Evolutionary conservation across 805 yeast genomes (phyloP).

Genomic region (Saturnispora mendoncae): DNA sequence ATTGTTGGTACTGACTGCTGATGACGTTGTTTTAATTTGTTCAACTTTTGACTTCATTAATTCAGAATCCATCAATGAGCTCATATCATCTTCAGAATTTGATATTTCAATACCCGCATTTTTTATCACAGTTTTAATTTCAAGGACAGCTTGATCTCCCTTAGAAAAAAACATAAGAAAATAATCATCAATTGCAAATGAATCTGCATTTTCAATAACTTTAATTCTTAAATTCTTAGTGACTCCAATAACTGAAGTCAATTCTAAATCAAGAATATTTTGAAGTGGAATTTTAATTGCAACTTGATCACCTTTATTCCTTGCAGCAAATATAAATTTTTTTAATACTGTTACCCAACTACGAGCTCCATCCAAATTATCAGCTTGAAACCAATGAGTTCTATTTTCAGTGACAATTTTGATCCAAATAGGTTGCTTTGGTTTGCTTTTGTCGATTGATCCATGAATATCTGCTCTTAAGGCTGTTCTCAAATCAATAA

Average conservation of each 20-base stretch:
- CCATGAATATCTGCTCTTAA: slow-evolving; percentile 44
- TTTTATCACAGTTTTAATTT: slow-evolving; percentile 34
- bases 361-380: slow-evolving; percentile 61
- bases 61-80: slow-evolving; percentile 18
- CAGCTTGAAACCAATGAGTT: slow-evolving; percentile 62
- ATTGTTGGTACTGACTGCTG: slow-evolving; percentile 21
- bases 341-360: slow-evolving; percentile 72
- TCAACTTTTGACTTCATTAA: slow-evolving; percentile 22
- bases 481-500: slow-evolving; percentile 64
- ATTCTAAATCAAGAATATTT: slow-evolving; percentile 54
- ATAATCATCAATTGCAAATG: slow-evolving; percentile 57
- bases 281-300: slow-evolving; percentile 67
- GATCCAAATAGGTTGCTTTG: slow-evolving; percentile 38
- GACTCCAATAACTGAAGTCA: slow-evolving; percentile 44
- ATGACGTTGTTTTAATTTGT: slow-evolving; percentile 19
- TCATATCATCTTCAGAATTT: slow-evolving; percentile 12
- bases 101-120: slow-evolving; percentile 25
- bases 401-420: slow-evolving; percentile 48
- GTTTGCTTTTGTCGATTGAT: slow-evolving; percentile 15
- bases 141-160: slow-evolving; percentile 36
- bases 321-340: slow-evolving; percentile 66
- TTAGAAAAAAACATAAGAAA: slow-evolving; percentile 57
- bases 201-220: slow-evolving; percentile 46
- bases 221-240: slow-evolving; percentile 52
- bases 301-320: slow-evolving; percentile 64